Conservation (phyloP, 225 moss, liverwort and hornwort genomes). For the Takakia lepidozioides region DNA sequence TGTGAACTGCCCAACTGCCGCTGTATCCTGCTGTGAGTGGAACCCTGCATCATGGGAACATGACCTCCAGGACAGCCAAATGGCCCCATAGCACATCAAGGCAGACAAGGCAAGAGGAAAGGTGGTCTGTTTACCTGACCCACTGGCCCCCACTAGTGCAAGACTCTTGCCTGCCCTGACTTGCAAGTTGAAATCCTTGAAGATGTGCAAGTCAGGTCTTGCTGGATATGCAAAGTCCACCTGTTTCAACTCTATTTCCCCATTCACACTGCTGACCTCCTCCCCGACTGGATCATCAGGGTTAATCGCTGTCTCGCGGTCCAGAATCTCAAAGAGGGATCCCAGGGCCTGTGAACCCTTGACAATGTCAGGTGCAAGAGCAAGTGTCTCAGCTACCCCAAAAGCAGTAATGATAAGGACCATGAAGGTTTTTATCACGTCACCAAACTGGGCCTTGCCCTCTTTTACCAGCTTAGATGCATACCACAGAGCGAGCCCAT, state of each 20-base stretch:
- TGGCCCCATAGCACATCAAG: neutral
- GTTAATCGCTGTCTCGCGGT: constrained; percentile 58
- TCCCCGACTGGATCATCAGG: constrained; percentile 46
- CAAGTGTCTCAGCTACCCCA: constrained; percentile 58
- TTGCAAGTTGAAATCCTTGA: constrained; percentile 52
- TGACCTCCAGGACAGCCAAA: neutral
- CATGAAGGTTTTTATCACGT: constrained; percentile 73
- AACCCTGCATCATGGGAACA: neutral
- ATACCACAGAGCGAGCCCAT: constrained; percentile 72
- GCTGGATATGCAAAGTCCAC: constrained; percentile 75
- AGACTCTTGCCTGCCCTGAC: constrained; percentile 65
- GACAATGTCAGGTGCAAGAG: constrained; percentile 56
- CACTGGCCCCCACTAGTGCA: constrained; percentile 81
- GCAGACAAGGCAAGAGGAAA: constrained; percentile 1
- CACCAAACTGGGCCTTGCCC: constrained; percentile 33
- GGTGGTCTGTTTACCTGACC: constrained; percentile 48
- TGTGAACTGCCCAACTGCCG: no score
- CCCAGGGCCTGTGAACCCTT: constrained; percentile 44
- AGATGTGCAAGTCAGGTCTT: constrained; percentile 43
- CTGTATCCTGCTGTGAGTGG: no score
- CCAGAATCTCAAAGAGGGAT: constrained; percentile 50
- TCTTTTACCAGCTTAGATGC: constrained; percentile 50
- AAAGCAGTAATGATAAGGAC: constrained; percentile 65
- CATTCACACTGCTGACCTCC: constrained; percentile 32
- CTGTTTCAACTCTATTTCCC: constrained; percentile 49